phyloP scores from a whole-genome alignment of 805 yeast species.

The Groenewaldozyma tartarivorans region DNA sequence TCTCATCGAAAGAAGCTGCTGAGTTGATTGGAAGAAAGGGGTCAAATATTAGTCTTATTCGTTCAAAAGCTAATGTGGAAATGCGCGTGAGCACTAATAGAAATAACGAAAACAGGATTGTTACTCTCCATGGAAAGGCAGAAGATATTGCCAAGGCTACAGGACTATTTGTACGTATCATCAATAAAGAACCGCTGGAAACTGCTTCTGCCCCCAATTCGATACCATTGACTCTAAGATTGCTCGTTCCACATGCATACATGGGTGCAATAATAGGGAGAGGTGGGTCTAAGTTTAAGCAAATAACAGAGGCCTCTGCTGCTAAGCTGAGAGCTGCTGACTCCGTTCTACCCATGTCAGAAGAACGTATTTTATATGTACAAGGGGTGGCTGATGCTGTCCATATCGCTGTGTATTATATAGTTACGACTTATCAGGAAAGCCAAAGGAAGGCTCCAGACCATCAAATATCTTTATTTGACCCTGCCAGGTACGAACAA shows the following conservation, averaged over 20 bases:
- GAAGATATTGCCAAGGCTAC: conserved; percentile 76
- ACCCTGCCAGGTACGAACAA: no score
- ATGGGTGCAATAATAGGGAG: conserved; percentile 79
- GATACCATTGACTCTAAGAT: conserved; percentile 43
- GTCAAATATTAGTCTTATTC: conserved; percentile 56
- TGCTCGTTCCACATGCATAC: conserved; percentile 67
- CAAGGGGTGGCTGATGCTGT: conserved; percentile 81
- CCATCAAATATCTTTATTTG: no score
- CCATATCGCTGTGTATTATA: conserved; percentile 70
- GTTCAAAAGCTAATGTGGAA: conserved; percentile 53
- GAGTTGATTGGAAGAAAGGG: conserved; percentile 73
- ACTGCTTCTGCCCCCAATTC: conserved; percentile 50
- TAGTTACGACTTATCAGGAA: conserved; percentile 56
- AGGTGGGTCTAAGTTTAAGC: conserved; percentile 62
- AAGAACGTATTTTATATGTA: conserved; percentile 63
- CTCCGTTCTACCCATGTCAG: conserved; percentile 60
- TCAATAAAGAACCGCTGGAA: conserved; percentile 58
- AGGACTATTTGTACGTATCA: conserved; percentile 59
- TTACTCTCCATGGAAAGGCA: conserved; percentile 63
- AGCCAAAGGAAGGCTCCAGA: not conserved
- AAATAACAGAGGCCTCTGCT: conserved; percentile 74
- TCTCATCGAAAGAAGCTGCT: conserved; percentile 68
- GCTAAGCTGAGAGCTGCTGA: conserved; percentile 69
- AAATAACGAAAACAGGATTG: conserved; percentile 62
- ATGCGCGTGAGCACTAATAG: conserved; percentile 66